These are phyloP conservation scores for Ophiostoma triangulosporum DNA, from an alignment of 2,329 filamentous ascomycete species.

Conservation along the genomic window DNA sequence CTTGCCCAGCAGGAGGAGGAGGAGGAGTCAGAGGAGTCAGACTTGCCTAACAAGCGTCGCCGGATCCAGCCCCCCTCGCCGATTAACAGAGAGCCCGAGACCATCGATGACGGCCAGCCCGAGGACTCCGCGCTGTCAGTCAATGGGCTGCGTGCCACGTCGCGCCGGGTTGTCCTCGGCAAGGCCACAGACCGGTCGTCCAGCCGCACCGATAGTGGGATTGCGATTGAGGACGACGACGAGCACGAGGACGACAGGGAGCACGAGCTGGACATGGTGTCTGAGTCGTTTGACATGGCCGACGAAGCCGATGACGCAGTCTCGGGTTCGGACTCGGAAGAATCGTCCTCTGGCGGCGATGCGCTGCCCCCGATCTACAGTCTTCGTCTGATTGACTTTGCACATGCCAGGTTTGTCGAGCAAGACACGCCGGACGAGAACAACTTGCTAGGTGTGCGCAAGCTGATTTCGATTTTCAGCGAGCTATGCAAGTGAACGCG, in stretches of 20 bases:
- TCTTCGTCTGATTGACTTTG: slow-evolving; percentile 91
- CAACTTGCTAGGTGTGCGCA: slow-evolving; percentile 58
- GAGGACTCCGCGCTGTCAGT: no score
- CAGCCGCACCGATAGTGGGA: slow-evolving; percentile 42
- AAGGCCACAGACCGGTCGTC: slow-evolving; percentile 21
- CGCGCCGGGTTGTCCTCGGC: slow-evolving; percentile 5
- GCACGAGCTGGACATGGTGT: not conserved
- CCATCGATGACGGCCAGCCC: no score
- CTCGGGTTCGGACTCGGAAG: not conserved
- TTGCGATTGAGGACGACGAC: slow-evolving; percentile 33
- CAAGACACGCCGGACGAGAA: slow-evolving; percentile 78
- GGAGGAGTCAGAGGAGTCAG: not conserved
- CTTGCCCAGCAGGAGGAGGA: not conserved
- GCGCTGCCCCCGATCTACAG: slow-evolving; percentile 58
- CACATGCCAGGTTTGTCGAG: slow-evolving; percentile 71
- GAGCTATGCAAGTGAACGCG: slow-evolving; percentile 14
- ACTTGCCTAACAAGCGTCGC: slow-evolving; percentile 25
- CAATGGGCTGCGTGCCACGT: not conserved
- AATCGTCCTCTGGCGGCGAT: slow-evolving; percentile 38
- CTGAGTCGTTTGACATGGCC: slow-evolving; percentile 28
- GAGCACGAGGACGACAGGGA: slow-evolving; percentile 28
- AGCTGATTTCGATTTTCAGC: slow-evolving; percentile 55
- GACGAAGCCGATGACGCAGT: slow-evolving; percentile 25
- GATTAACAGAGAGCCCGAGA: not conserved
- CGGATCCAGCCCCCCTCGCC: slow-evolving; percentile 12